Conservation (phyloP, 2,329 filamentous ascomycete genomes). For the Sporothrix luriei region DNA sequence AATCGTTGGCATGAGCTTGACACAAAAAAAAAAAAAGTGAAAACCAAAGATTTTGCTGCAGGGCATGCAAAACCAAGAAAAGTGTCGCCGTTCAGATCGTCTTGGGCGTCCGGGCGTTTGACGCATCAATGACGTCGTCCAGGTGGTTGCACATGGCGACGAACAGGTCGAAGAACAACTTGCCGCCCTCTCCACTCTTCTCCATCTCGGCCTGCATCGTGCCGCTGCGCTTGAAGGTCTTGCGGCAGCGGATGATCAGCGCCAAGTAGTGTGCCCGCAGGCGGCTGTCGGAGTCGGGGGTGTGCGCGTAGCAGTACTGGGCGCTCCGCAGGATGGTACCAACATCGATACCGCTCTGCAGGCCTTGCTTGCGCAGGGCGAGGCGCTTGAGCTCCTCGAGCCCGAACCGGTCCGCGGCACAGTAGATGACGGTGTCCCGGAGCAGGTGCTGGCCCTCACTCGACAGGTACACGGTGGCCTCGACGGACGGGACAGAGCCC, state of each 20-base stretch:
- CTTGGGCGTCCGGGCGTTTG: conserved; percentile 64
- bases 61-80: conserved; percentile 17
- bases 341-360: conserved; percentile 90
- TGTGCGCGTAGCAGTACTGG: conserved; percentile 94
- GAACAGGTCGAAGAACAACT: conserved; percentile 97
- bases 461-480: conserved; percentile 77
- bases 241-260: conserved; percentile 94
- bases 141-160: conserved; percentile 98
- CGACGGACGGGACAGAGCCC: conserved; percentile 50
- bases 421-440: conserved; percentile 93
- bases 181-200: conserved; percentile 70
- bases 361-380: conserved; percentile 89
- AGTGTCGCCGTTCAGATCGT: conserved; percentile 52
- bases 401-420: conserved; percentile 84
- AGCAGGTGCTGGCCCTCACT: conserved; percentile 76
- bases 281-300: conserved; percentile 86
- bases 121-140: conserved; percentile 89
- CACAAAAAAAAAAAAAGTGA: no score
- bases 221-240: conserved; percentile 96
- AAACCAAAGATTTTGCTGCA: conserved; percentile 17
- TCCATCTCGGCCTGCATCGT: conserved; percentile 99
- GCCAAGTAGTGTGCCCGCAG: conserved; percentile 96
- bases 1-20: neutral
- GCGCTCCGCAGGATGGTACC: conserved; percentile 88
- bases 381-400: conserved; percentile 90